Evolutionary conservation across 345 rosid species (phyloP), one percentile per base, ranked within the genome.

Genomic region (Heritiera littoralis): DNA sequence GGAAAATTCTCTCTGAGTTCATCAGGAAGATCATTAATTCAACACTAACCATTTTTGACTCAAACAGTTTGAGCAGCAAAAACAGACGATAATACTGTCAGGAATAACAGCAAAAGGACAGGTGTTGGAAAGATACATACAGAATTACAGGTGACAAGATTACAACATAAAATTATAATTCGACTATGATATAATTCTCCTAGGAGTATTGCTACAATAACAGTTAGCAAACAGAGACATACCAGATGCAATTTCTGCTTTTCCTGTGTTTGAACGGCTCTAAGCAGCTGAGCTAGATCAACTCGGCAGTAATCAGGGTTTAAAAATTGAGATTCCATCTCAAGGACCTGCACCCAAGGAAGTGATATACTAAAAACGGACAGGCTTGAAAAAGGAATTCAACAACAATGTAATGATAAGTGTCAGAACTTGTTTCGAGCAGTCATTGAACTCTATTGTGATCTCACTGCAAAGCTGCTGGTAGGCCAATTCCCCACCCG

Each of bases 201-300:
- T 63, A 30, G 30, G 20, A 66, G 54, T 60, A 35, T 49, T 32
- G 5, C 8, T 69, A 46, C 59, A 13, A 56, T 65, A 43, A 12
- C 32, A 18, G 45, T 35, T 23, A 68, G 59, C 46, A 28, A 7
- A 13, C 1, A 45, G 59, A 38, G n/a, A 41, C 23, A 71, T 80
- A 92, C 98, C 94, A 93, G 85, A 69, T 92, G 91, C 83, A 92
- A 66, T 80, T 93, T 95, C 89, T 91, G 86, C 84, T 92, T 93
- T 81, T 95, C 98, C 77, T 92, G 97, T 12, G 84, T 82, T 87
- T 95, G 99, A 84, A 95, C 90, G 67, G 90, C 88, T 71, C 90
- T 83, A 63, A 95, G 92, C 28, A 93, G 81, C 68, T 89, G 86
- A 79, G 97, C 92, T 60, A 95, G 88, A 89, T 95, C 98, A 61